Evolutionary conservation across 768 basidiomycete genomes (phyloP).

Genomic region (Imleria badia): DNA sequence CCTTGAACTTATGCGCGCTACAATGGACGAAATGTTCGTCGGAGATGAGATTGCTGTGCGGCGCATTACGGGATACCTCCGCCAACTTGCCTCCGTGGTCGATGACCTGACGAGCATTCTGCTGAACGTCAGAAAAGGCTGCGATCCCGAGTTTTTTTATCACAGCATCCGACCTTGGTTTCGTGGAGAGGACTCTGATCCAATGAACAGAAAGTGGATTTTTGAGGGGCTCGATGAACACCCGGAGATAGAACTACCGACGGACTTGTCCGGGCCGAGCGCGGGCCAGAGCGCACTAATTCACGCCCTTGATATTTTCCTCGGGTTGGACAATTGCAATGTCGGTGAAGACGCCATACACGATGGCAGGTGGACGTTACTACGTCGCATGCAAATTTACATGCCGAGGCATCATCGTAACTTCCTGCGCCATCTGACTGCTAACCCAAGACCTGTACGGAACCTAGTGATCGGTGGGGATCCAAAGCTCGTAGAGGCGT

Average conservation of each 20-base stretch:
- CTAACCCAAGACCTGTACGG: conserved; percentile 61
- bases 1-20: conserved; percentile 80
- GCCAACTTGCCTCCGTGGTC: conserved; percentile 61
- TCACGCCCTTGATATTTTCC: conserved; percentile 70
- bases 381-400: conserved; percentile 74
- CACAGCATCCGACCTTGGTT: conserved; percentile 79
- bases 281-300: conserved; percentile 83
- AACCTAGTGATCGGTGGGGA: conserved; percentile 42
- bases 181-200: conserved; percentile 61
- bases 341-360: conserved; percentile 10
- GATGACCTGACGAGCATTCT: conserved; percentile 61
- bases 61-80: conserved; percentile 65
- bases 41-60: conserved; percentile 62
- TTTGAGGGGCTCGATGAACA: conserved; percentile 61
- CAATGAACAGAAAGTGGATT: conserved; percentile 44
- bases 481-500: conserved; percentile 46
- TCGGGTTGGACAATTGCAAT: conserved; percentile 57
- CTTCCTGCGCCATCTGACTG: conserved; percentile 68
- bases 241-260: conserved; percentile 41
- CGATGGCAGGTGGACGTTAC: conserved; percentile 41
- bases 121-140: conserved; percentile 61
- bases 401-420: conserved; percentile 81
- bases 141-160: conserved; percentile 74
- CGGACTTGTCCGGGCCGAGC: conserved; percentile 71
- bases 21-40: conserved; percentile 88